Percentiles rank a stretch among this genome's conserved stretches.
Evolutionary conservation across 2,329 filamentous ascomycete genomes (phyloP).

Genomic region (Claviceps maximensis): DNA sequence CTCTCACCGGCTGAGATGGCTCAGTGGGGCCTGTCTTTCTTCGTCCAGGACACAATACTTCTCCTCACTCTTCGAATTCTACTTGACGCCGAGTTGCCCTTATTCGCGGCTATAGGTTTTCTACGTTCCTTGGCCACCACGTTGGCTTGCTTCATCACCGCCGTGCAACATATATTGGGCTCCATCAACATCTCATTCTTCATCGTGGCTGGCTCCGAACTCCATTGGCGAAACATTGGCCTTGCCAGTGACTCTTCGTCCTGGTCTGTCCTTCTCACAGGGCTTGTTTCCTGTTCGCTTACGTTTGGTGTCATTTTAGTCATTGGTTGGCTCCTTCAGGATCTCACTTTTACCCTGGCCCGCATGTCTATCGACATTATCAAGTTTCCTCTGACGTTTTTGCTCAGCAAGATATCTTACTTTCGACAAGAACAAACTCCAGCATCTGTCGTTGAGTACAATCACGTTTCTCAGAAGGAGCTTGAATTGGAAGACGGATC

Average conservation of each 20-base stretch:
- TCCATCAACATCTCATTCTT: slow-evolving; percentile 19
- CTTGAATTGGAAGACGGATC: slow-evolving; percentile 7
- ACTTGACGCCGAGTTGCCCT: slow-evolving; percentile 11
- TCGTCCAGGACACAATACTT: slow-evolving; percentile 20
- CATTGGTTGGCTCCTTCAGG: slow-evolving; percentile 12
- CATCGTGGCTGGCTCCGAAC: slow-evolving; percentile 15
- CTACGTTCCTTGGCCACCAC: slow-evolving; percentile 10
- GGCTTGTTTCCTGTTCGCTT: slow-evolving; percentile 11
- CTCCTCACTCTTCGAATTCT: slow-evolving; percentile 20
- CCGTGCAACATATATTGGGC: slow-evolving; percentile 11
- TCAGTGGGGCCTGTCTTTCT: slow-evolving; percentile 22
- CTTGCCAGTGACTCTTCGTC: slow-evolving; percentile 14
- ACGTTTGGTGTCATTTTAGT: slow-evolving; percentile 6
- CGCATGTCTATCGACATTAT: slow-evolving; percentile 11
- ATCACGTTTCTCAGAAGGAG: slow-evolving; percentile 9
- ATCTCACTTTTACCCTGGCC: slow-evolving; percentile 10
- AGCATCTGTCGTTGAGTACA: slow-evolving; percentile 1
- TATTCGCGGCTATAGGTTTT: slow-evolving; percentile 10
- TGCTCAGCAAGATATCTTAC: slow-evolving; percentile 7
- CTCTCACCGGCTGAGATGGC: slow-evolving; percentile 17
- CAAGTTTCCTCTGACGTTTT: slow-evolving; percentile 8
- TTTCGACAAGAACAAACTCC: slow-evolving; percentile 1
- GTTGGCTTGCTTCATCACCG: slow-evolving; percentile 11
- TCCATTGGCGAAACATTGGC: slow-evolving; percentile 17
- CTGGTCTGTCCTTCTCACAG: slow-evolving; percentile 14